Conservation (phyloP, 1,284 basidiomycete species). For the Tilletiopsis washingtonensis region DNA sequence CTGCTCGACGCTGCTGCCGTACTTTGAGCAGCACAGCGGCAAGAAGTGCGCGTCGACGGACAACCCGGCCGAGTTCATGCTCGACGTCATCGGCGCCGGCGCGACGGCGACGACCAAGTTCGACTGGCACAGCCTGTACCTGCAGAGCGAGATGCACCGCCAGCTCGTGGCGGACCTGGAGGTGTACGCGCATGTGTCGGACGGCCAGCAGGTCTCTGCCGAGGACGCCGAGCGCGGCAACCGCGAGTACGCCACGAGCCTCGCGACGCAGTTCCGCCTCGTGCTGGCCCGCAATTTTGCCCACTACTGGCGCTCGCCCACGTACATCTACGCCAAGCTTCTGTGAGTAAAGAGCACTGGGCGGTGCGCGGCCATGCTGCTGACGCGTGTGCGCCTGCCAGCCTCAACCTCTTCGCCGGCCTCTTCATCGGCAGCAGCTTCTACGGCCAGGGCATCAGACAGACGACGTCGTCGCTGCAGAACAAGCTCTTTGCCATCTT, state of each 20-base stretch:
- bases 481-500: constrained; percentile 65
- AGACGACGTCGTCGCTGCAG: constrained; percentile 50
- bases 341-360: too few species aligned
- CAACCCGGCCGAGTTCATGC: constrained; percentile 40
- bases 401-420: constrained; percentile 52
- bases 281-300: constrained; percentile 28
- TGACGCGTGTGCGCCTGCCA: too few species aligned
- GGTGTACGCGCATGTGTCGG: not conserved
- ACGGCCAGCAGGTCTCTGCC: constrained; percentile 11
- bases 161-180: constrained; percentile 16
- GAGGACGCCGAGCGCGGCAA: constrained; percentile 32
- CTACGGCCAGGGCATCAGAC: constrained; percentile 26
- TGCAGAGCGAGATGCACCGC: constrained; percentile 15
- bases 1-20: constrained; percentile 57
- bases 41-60: constrained; percentile 39
- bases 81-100: constrained; percentile 41
- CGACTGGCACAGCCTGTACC: constrained; percentile 38
- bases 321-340: constrained; percentile 31
- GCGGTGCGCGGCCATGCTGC: too few species aligned
- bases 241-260: constrained; percentile 37
- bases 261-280: constrained; percentile 27
- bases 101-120: constrained; percentile 32
- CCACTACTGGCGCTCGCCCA: constrained; percentile 44
- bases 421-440: constrained; percentile 56
- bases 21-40: constrained; percentile 63